These are phyloP conservation scores for Pinus taeda DNA, from an alignment of 75 land plant species.

Conservation along the genomic window DNA sequence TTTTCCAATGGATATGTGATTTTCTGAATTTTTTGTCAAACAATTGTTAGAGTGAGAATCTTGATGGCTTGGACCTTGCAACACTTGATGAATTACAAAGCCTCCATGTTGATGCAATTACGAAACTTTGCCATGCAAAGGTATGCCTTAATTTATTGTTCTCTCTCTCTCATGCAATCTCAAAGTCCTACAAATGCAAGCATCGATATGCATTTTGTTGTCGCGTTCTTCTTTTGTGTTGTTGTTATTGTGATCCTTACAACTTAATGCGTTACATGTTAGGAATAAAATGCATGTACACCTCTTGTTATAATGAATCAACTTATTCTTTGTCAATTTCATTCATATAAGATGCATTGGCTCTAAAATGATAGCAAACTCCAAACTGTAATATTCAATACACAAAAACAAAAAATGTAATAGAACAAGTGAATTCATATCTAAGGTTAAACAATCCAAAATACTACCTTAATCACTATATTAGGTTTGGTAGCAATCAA, in stretches of 20 bases:
- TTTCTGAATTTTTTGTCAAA: not conserved
- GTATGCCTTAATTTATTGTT: slow-evolving; percentile 15
- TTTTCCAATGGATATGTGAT: not conserved
- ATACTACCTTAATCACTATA: too few species aligned
- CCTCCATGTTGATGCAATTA: slow-evolving; percentile 66
- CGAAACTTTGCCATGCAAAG: slow-evolving; percentile 69
- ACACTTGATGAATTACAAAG: slow-evolving; percentile 64
- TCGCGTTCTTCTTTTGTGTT: not conserved
- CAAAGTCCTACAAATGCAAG: not conserved
- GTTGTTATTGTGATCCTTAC: not conserved
- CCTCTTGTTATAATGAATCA: too few species aligned
- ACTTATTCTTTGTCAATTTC: too few species aligned
- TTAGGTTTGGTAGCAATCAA: too few species aligned
- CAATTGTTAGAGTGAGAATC: slow-evolving; percentile 44
- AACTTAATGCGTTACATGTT: not conserved
- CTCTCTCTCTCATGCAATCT: not conserved
- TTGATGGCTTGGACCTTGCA: slow-evolving; percentile 34
- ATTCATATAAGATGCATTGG: too few species aligned
- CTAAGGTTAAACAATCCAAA: too few species aligned
- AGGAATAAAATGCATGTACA: too few species aligned
- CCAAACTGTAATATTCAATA: too few species aligned
- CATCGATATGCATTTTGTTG: slow-evolving; percentile 3
- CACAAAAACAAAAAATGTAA: too few species aligned
- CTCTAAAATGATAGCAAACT: too few species aligned
- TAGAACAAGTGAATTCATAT: too few species aligned